phyloP scores from a whole-genome alignment of 148 eudicot genomes.

The Rhododendron kiyosumense region DNA sequence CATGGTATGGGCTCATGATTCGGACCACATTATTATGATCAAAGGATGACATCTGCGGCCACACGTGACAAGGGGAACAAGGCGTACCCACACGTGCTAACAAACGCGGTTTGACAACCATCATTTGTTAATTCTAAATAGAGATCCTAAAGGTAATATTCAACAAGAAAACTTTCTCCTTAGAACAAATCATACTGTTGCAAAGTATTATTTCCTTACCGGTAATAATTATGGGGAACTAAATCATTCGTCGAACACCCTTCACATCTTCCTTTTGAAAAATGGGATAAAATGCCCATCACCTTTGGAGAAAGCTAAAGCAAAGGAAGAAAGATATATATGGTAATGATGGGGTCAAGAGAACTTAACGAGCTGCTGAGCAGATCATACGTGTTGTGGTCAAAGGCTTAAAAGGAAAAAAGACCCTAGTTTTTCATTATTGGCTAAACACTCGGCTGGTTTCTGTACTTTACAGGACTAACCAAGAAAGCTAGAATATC shows the following conservation, averaged over 20 bases:
- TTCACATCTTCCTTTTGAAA: neutral
- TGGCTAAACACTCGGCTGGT: slow-evolving; percentile 6
- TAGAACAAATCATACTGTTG: no score
- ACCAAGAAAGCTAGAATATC: neutral
- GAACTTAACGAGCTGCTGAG: neutral
- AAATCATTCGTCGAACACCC: neutral
- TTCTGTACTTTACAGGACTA: slow-evolving; percentile 13
- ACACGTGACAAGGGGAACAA: neutral
- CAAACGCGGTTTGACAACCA: neutral
- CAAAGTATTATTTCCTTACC: neutral
- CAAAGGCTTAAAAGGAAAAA: slow-evolving; percentile 11
- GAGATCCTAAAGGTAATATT: neutral
- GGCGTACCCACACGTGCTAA: neutral
- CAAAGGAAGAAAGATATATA: neutral
- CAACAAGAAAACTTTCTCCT: neutral
- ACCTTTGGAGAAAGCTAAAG: slow-evolving; percentile 5
- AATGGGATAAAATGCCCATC: slow-evolving; percentile 1
- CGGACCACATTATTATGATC: neutral
- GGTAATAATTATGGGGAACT: neutral
- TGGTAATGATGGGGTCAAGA: neutral
- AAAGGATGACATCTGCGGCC: neutral
- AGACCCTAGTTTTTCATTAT: neutral
- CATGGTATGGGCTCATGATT: neutral
- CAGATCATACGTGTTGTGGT: neutral
- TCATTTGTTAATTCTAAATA: neutral